phyloP scores from a whole-genome alignment of 2,329 filamentous ascomycete genomes.

The Cladorrhinum sp. region DNA sequence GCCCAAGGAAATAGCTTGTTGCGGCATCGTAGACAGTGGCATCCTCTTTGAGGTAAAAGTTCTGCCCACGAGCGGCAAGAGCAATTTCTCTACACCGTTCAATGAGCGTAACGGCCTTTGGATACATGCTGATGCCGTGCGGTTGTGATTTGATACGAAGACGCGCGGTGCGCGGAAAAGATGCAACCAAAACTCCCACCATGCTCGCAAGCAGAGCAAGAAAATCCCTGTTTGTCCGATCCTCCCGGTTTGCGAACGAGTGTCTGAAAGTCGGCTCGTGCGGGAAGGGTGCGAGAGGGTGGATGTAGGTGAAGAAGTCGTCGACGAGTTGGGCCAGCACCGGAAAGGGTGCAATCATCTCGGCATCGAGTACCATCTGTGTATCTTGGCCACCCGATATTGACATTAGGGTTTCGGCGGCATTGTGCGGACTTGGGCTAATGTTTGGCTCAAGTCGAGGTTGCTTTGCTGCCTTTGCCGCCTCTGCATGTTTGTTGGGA shows the following conservation, averaged over 20 bases:
- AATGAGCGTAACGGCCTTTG: conserved; percentile 66
- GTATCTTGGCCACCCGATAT: conserved; percentile 37
- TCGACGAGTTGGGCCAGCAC: conserved; percentile 69
- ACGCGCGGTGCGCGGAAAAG: conserved; percentile 69
- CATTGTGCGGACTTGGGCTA: conserved; percentile 40
- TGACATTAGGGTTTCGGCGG: conserved; percentile 48
- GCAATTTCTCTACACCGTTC: conserved; percentile 69
- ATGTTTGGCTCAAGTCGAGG: conserved; percentile 38
- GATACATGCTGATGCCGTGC: conserved; percentile 62
- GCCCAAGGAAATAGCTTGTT: conserved; percentile 72
- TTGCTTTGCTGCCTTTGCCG: conserved; percentile 52
- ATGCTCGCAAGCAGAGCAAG: conserved; percentile 70
- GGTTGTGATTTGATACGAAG: conserved; percentile 64
- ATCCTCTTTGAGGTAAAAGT: conserved; percentile 45
- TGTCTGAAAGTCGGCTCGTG: conserved; percentile 75
- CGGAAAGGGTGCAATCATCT: conserved; percentile 68
- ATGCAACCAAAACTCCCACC: conserved; percentile 70
- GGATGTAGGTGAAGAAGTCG: conserved; percentile 81
- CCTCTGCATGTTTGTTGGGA: conserved; percentile 58
- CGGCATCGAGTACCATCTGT: conserved; percentile 50
- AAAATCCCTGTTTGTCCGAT: conserved; percentile 64
- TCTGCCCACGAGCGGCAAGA: conserved; percentile 61
- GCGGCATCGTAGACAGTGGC: conserved; percentile 56
- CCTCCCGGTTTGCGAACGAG: conserved; percentile 64
- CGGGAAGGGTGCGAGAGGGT: conserved; percentile 73